These are phyloP conservation scores for Ogataea nakhonphanomensis DNA, from an alignment of 805 yeast genomes.

Conservation along the genomic window DNA sequence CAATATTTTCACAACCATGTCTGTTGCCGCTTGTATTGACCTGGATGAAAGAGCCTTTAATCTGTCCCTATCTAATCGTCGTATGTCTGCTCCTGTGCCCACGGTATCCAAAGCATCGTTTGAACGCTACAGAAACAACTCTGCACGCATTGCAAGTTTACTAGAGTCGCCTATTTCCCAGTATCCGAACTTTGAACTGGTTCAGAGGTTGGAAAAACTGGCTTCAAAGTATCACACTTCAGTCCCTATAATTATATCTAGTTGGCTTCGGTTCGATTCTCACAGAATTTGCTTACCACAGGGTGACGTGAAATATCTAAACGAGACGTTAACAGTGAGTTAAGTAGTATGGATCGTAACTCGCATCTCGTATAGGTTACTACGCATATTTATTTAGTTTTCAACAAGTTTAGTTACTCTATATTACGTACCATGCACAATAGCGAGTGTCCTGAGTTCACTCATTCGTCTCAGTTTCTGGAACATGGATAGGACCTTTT, in stretches of 20 bases:
- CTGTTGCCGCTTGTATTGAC: not conserved
- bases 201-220: constrained; percentile 21
- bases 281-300: constrained; percentile 12
- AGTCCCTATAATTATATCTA: constrained; percentile 23
- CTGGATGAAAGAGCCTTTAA: constrained; percentile 15
- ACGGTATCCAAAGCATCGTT: constrained; percentile 23
- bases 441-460: not conserved
- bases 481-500: constrained; percentile 32
- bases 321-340: constrained; percentile 7
- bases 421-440: too few species aligned
- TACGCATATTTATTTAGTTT: too few species aligned
- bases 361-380: too few species aligned
- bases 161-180: constrained; percentile 2
- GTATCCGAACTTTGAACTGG: constrained; percentile 15
- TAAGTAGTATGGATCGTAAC: too few species aligned
- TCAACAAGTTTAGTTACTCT: too few species aligned
- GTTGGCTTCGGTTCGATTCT: constrained; percentile 15
- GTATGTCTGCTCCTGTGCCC: not conserved
- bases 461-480: constrained; percentile 11
- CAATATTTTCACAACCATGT: not conserved
- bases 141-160: constrained; percentile 15
- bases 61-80: not conserved
- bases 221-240: constrained; percentile 23
- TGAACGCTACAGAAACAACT: constrained; percentile 22
- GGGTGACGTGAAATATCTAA: constrained; percentile 17